Evolutionary conservation across 2,329 filamentous ascomycete species (phyloP).

Genomic region (Arachnomyces sp.): DNA sequence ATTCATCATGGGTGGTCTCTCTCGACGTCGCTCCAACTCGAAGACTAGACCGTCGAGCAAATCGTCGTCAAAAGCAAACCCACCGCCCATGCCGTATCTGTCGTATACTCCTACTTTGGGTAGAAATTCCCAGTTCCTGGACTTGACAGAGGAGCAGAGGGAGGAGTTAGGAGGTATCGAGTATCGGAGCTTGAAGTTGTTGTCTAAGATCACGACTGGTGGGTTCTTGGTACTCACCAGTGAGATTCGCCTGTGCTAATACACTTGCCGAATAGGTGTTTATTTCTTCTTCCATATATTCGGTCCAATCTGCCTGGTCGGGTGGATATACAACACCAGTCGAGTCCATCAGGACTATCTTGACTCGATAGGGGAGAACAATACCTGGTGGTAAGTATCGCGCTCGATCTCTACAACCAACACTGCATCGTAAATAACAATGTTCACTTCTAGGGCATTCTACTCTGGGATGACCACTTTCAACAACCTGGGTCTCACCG

Average conservation of each 20-base stretch:
- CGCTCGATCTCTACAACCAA: no score
- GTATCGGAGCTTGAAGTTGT: slow-evolving; percentile 42
- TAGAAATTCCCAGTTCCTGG: slow-evolving; percentile 40
- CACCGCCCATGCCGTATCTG: slow-evolving; percentile 30
- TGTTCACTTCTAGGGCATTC: slow-evolving; percentile 31
- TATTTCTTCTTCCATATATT: slow-evolving; percentile 40
- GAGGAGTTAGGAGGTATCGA: slow-evolving; percentile 46
- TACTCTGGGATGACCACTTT: slow-evolving; percentile 46
- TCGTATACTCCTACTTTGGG: slow-evolving; percentile 39
- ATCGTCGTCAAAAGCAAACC: slow-evolving; percentile 11
- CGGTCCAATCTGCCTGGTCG: slow-evolving; percentile 41
- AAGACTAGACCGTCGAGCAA: slow-evolving; percentile 8
- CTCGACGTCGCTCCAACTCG: slow-evolving; percentile 9
- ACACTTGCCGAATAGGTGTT: slow-evolving; percentile 27
- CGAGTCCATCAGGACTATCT: slow-evolving; percentile 37
- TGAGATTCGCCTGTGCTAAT: background rate
- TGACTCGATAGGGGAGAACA: slow-evolving; percentile 30
- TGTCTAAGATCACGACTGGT: slow-evolving; percentile 41
- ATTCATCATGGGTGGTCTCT: slow-evolving; percentile 29
- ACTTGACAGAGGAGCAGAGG: slow-evolving; percentile 33
- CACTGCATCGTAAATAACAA: no score
- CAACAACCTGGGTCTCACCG: slow-evolving; percentile 46
- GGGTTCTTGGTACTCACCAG: slow-evolving; percentile 7
- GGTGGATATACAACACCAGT: slow-evolving; percentile 39
- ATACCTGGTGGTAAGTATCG: slow-evolving; percentile 42